phyloP scores from a whole-genome alignment of 1,284 basidiomycete genomes.

The Xerocomus amazonicus region DNA sequence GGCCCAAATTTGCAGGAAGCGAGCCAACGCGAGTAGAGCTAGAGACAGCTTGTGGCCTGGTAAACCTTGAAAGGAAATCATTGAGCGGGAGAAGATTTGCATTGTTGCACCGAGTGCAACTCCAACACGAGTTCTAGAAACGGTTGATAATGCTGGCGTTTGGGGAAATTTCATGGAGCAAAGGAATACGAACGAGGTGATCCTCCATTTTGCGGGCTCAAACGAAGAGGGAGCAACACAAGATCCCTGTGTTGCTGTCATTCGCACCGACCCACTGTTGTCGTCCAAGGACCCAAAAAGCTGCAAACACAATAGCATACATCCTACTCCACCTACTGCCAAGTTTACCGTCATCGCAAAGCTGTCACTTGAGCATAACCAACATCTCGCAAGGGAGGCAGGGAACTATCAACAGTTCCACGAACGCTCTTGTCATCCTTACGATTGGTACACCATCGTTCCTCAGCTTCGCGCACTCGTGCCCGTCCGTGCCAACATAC shows the following conservation, averaged over 20 bases:
- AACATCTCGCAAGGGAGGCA: constrained; percentile 29
- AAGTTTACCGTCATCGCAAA: constrained; percentile 32
- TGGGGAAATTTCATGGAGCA: constrained; percentile 3
- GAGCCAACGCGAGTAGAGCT: constrained; percentile 3
- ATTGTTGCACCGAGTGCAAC: neutral
- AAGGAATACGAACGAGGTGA: accelerated
- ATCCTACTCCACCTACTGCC: constrained; percentile 29
- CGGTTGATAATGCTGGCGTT: neutral
- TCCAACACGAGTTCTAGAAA: constrained; percentile 1
- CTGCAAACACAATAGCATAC: constrained; percentile 7
- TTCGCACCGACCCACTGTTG: constrained; percentile 16
- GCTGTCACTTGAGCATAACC: constrained; percentile 24
- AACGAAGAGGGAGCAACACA: neutral
- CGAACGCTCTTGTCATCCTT: constrained; percentile 33
- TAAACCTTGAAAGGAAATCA: constrained; percentile 3
- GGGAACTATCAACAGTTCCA: constrained; percentile 31
- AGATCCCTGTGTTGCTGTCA: neutral
- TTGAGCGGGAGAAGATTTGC: constrained; percentile 19
- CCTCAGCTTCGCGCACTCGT: constrained; percentile 27
- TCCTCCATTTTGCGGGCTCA: neutral
- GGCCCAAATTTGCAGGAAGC: constrained; percentile 1
- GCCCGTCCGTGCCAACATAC: constrained; percentile 35
- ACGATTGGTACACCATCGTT: constrained; percentile 33
- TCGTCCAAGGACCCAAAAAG: constrained; percentile 4
- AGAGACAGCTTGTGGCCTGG: neutral